Base-by-base conservation (phyloP, 2,329 filamentous ascomycete species). In the Diaporthe velutina region DNA sequence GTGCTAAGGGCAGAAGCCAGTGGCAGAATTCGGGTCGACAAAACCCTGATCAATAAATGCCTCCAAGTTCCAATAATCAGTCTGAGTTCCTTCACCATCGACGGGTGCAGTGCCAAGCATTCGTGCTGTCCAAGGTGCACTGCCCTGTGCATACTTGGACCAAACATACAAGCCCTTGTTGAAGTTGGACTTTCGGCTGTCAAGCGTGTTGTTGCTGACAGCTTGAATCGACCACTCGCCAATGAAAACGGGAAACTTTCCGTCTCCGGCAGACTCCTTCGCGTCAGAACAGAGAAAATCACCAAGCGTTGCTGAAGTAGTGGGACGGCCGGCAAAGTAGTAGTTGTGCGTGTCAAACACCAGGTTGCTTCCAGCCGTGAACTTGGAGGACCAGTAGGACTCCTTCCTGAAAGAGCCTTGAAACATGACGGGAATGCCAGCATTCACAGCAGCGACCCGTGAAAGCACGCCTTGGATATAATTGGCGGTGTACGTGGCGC, bases 1-100 rank as follows among this genome's bases (percentile, higher is more conserved):
- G n/a, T n/a, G n/a, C 50, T 42, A 19, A 8, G 35, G 57, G 8
- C 57, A 61, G 5, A 42, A 28, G 4, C 57, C 57, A 38, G 1
- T 61, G 3, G 57, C 57, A 61, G 57, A 61, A 28, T 28, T n/a
- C 2, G 57, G 57, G 2, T 61, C 35, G 3, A 61, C 57, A 10
- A 60, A 60, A 60, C 35, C 35, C n/a, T 40, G 35, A n/a, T 60
- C n/a, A 1, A 60, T 60, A 6, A 60, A 40, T 17, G 35, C 7
- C 35, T 60, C 57, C 57, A 60, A 40, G 19, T 60, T 15, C 57
- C 57, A 60, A 19, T 60, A 60, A 40, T 60, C 57, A 40, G 57
- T 40, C 35, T 60, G 33, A 4, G 57, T 60, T 3, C 57, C 57
- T 40, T 60, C 57, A 0, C 33, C 57, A 10, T 40, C n/a, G 22